Conservation (phyloP, 306 rosid species). For the Quercus bicolor region DNA sequence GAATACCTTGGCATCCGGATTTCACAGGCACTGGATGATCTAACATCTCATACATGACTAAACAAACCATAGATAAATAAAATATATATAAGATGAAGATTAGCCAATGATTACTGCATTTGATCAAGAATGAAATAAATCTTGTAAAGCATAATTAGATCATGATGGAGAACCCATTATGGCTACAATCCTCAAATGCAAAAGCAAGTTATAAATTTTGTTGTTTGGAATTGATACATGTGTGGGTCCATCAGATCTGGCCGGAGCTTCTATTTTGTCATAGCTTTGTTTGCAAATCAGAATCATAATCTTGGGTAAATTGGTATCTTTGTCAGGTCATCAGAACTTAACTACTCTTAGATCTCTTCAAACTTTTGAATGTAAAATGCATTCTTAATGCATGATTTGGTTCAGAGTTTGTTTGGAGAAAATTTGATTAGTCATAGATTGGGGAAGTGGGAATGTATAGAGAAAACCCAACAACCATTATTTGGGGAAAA, state of each 20-base stretch:
- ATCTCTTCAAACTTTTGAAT: slow-evolving; percentile 20
- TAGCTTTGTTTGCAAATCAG: slow-evolving; percentile 49
- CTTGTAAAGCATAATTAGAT: not conserved
- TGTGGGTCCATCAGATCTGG: slow-evolving; percentile 50
- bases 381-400: slow-evolving; percentile 19
- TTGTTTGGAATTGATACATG: slow-evolving; percentile 29
- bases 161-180: not conserved
- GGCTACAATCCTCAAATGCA: not conserved
- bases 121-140: not conserved
- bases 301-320: slow-evolving; percentile 61
- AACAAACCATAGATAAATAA: too few relatives aligned
- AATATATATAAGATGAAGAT: too few relatives aligned
- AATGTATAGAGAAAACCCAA: slow-evolving; percentile 20
- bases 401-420: slow-evolving; percentile 33
- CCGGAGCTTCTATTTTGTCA: slow-evolving; percentile 42
- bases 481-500: not conserved
- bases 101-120: not conserved
- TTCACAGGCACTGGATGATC: not conserved
- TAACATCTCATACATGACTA: not conserved
- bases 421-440: slow-evolving; percentile 43
- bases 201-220: slow-evolving; percentile 28
- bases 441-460: slow-evolving; percentile 42
- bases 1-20: not conserved
- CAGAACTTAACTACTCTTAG: slow-evolving; percentile 41
- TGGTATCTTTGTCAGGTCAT: slow-evolving; percentile 55